Conservation (phyloP, 192 early-diverging fungal species). For the Backusella westeae region DNA sequence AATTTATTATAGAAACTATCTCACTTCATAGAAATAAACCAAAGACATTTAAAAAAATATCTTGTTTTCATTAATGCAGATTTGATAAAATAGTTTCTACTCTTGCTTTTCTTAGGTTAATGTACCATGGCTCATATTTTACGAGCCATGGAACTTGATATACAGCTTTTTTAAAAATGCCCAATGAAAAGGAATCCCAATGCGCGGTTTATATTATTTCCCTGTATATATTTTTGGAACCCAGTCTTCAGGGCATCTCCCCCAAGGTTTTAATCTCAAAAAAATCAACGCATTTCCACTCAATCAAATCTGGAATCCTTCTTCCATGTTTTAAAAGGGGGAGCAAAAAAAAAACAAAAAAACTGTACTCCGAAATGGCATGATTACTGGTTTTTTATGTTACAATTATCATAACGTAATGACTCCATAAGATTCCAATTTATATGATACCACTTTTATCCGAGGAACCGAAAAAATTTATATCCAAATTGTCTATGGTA, state of each 20-base stretch:
- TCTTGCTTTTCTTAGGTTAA: neutral
- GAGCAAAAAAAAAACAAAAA: neutral
- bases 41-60: too few relatives aligned
- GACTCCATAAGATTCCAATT: neutral
- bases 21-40: neutral
- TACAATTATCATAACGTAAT: neutral
- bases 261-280: neutral
- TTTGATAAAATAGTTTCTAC: neutral
- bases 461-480: neutral
- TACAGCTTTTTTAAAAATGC: neutral
- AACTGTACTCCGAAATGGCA: neutral
- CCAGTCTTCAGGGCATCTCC: neutral
- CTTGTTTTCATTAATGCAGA: too few relatives aligned
- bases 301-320: neutral
- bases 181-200: neutral
- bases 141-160: neutral
- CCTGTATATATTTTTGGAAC: neutral
- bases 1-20: neutral
- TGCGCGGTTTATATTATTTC: conserved; percentile 2
- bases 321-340: neutral
- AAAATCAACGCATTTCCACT: neutral
- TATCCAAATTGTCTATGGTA: neutral
- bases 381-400: neutral
- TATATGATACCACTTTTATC: neutral
- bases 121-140: neutral